Conservation (phyloP, 352 stramenopile species). For the Globisporangium echinulatum region DNA sequence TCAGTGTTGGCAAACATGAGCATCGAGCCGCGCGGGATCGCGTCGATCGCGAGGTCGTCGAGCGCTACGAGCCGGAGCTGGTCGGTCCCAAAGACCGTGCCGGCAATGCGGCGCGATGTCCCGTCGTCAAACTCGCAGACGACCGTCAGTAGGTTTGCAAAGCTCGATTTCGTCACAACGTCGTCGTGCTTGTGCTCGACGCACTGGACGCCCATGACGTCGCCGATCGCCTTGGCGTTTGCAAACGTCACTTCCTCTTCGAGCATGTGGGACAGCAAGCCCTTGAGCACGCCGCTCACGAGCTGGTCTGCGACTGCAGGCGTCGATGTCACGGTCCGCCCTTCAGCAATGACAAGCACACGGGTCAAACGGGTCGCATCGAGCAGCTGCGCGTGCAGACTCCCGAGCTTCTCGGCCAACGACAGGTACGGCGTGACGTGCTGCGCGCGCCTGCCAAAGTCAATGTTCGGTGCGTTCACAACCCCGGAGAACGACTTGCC, state of each 20-base stretch:
- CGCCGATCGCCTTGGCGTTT: constrained; percentile 80
- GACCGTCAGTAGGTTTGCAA: constrained; percentile 89
- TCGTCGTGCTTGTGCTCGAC: constrained; percentile 89
- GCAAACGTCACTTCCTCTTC: constrained; percentile 89
- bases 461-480: constrained; percentile 94
- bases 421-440: constrained; percentile 74
- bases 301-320: constrained; percentile 75
- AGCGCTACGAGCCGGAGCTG: constrained; percentile 87
- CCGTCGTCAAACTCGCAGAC: constrained; percentile 88
- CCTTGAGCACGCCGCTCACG: constrained; percentile 88
- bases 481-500: constrained; percentile 90
- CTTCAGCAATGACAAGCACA: constrained; percentile 74
- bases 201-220: constrained; percentile 86
- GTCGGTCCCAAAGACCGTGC: constrained; percentile 85
- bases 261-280: constrained; percentile 85
- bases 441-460: constrained; percentile 74
- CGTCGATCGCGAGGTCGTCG: constrained; percentile 83
- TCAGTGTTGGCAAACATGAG: constrained; percentile 95
- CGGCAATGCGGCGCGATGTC: constrained; percentile 52
- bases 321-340: constrained; percentile 66
- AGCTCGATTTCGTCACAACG: constrained; percentile 47
- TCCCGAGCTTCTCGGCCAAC: constrained; percentile 89
- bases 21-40: constrained; percentile 84
- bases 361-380: constrained; percentile 60
- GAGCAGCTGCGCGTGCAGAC: constrained; percentile 82